Evolutionary conservation across 1,284 basidiomycete genomes (phyloP).

Genomic region (Trichosporon asahii): DNA sequence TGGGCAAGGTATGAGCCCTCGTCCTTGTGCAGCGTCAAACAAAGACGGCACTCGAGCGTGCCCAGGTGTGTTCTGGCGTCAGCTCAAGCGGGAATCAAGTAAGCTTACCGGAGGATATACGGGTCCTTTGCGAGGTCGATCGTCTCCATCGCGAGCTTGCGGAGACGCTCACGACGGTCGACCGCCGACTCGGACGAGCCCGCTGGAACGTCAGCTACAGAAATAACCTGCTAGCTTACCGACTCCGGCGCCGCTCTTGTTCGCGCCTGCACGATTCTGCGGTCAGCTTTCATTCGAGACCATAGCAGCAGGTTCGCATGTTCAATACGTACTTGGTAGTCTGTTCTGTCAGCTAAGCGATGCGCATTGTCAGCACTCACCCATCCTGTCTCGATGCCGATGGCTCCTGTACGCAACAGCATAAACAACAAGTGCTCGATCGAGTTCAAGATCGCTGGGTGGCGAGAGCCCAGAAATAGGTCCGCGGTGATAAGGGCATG

Average conservation of each 20-base stretch:
- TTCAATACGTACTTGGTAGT: constrained; percentile 42
- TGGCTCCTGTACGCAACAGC: background rate
- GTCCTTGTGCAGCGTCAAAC: constrained; percentile 96
- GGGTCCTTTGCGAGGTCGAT: constrained; percentile 98
- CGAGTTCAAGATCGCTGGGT: constrained; percentile 10
- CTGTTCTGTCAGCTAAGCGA: constrained; percentile 25
- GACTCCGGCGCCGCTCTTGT: constrained; percentile 92
- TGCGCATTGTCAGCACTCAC: constrained; percentile 12
- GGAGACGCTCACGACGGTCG: constrained; percentile 86
- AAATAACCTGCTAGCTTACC: constrained; percentile 40
- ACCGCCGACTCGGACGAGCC: constrained; percentile 74
- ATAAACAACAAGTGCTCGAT: background rate
- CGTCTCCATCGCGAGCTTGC: constrained; percentile 92
- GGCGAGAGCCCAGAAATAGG: constrained; percentile 7
- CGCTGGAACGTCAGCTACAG: constrained; percentile 26
- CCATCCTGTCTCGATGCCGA: constrained; percentile 16
- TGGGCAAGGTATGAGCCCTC: constrained; percentile 99
- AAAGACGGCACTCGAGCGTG: constrained; percentile 95
- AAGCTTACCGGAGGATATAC: constrained; percentile 71
- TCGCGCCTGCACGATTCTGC: constrained; percentile 89
- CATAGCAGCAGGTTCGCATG: background rate
- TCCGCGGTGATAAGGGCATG: constrained; percentile 14
- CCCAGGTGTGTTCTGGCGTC: constrained; percentile 77
- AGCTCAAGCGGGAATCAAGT: background rate
- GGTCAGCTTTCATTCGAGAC: constrained; percentile 7